Evolutionary conservation across 306 rosid species (phyloP), one percentile per base, ranked within the genome.

Genomic region (Sicyos edulis): DNA sequence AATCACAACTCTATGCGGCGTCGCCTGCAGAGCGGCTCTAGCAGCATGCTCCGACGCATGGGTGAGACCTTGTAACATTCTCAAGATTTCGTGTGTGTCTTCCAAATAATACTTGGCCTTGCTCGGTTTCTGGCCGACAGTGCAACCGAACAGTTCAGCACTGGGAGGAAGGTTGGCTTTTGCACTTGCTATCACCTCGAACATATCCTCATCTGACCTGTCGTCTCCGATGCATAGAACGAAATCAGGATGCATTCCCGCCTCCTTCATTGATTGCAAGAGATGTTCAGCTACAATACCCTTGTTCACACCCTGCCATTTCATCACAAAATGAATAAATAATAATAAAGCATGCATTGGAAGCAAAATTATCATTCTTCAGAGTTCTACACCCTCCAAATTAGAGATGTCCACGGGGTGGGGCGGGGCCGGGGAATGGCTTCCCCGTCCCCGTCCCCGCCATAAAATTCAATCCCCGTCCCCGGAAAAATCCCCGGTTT

Each of bases 191-290:
- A 86, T 86, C 54, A 78, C 83, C 78, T 88, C 95, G 7, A 92
- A 92, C 97, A 92, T 89, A 71, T 92, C 97, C 80, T 92, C 97
- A 1, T 89, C 96, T 0, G 97, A 92, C 70, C 95, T 81, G 82
- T 92, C 96, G 64, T 92, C 97, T 53, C 97, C 97, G 52, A 92
- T 89, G 51, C 97, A 92, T 40, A 92, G 79, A 71, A 92, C 90
- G 50, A 92, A 89, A 74, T 92, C 96, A 15, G 95, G 95, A 51
- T 63, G 83, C 74, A 77, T 87, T 16, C 80, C 88, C 71, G 66
- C 88, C 79, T 85, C 83, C 69, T 54, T 76, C 92, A 86, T 86
- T 3, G 89, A 72, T 51, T 54, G 73, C 34, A 92, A 90, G 70
- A 86, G 89, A 69, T 79, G 84, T 77, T 86, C 92, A 29, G 92